These are phyloP conservation scores for Geosmithia putterillii DNA, from an alignment of 2,329 filamentous ascomycete species.

Conservation along the genomic window DNA sequence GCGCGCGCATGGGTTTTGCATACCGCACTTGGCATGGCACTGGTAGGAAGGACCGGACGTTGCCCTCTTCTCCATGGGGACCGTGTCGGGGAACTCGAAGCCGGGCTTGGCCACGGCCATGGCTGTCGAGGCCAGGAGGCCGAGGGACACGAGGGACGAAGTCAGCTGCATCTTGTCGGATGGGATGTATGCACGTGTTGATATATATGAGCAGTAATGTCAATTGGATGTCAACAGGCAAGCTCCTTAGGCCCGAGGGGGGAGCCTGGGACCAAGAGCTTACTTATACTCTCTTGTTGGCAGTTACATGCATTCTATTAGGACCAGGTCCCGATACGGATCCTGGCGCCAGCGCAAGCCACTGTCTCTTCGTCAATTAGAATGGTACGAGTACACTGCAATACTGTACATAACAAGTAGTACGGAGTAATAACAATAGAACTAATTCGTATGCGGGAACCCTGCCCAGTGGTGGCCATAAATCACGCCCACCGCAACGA, in stretches of 20 bases:
- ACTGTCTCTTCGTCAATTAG: too few relatives aligned
- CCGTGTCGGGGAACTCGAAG: slow-evolving; percentile 14
- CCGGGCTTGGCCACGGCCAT: slow-evolving; percentile 6
- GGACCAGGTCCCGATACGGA: too few relatives aligned
- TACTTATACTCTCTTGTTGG: background rate
- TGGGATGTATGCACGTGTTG: background rate
- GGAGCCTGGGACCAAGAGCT: background rate
- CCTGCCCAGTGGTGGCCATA: background rate
- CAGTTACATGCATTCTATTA: too few relatives aligned
- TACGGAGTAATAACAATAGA: too few relatives aligned
- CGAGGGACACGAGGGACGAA: slow-evolving; percentile 12
- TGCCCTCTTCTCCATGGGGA: slow-evolving; percentile 28
- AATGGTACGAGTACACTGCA: too few relatives aligned
- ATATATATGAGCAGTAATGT: background rate
- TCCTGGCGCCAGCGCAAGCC: too few relatives aligned
- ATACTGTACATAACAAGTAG: too few relatives aligned
- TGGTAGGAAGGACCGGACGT: slow-evolving; percentile 24
- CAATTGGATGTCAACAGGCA: background rate
- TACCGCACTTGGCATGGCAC: slow-evolving; percentile 39
- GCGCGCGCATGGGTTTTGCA: too few relatives aligned
- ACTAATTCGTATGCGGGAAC: background rate
- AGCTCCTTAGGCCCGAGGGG: too few relatives aligned
- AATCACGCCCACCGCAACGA: background rate
- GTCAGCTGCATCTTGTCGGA: slow-evolving; percentile 15
- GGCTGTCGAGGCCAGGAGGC: slow-evolving; percentile 13